phyloP scores from a whole-genome alignment of 305 asterid genomes.

The Nicotiana rustica region DNA sequence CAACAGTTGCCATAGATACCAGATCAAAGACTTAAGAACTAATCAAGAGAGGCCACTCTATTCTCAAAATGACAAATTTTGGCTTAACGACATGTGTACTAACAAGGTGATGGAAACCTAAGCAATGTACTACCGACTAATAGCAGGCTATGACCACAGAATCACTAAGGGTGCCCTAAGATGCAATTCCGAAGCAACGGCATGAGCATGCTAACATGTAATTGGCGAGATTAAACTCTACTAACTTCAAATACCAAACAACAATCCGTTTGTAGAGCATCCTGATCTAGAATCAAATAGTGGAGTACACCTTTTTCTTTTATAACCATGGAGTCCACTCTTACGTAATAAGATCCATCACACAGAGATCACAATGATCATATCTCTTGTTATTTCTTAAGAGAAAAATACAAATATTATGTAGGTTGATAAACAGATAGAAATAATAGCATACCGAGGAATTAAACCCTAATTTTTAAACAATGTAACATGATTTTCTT shows the following conservation, averaged over 20 bases:
- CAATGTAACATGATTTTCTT: not conserved
- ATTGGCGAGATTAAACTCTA: not conserved
- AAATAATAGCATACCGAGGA: not conserved
- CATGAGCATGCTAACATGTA: slow-evolving; percentile 14
- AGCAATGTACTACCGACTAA: not conserved
- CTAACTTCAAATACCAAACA: not conserved
- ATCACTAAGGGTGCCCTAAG: not conserved
- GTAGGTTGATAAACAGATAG: not conserved
- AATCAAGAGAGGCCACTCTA: not conserved
- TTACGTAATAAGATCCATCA: not conserved
- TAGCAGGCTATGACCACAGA: not conserved
- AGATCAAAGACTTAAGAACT: not conserved
- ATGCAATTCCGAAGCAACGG: not conserved
- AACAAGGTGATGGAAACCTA: not conserved
- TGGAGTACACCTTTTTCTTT: too few relatives aligned
- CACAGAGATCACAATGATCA: not conserved
- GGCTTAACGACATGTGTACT: not conserved
- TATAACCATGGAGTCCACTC: not conserved
- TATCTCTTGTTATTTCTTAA: not conserved
- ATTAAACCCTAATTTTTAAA: not conserved
- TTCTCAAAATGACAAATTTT: not conserved
- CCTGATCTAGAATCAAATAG: not conserved
- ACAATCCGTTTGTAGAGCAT: not conserved
- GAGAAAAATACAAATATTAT: not conserved
- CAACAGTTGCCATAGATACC: not conserved